Percentiles rank a stretch among this genome's conserved stretches.
Conservation (phyloP, 164 flowering plant species). For the Berberis vulgaris region DNA sequence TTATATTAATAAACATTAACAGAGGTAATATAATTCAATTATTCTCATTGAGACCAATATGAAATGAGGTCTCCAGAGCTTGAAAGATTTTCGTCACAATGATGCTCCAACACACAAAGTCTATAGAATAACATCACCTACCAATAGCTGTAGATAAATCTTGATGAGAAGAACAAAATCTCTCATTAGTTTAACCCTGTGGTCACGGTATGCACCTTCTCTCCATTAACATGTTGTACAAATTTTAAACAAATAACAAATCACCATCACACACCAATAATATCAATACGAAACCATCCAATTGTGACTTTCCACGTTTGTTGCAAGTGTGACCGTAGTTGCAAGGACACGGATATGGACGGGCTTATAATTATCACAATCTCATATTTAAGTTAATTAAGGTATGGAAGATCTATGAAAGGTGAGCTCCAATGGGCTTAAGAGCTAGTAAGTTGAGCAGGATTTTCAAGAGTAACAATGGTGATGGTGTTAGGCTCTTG, state of each 20-base stretch:
- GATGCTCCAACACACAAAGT: no score
- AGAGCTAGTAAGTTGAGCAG: slow-evolving; percentile 24
- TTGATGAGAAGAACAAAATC: not conserved
- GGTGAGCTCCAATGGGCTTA: slow-evolving; percentile 21
- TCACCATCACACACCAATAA: not conserved
- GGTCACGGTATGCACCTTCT: slow-evolving; percentile 16
- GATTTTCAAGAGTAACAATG: slow-evolving; percentile 1
- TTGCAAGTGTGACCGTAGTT: not conserved
- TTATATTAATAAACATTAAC: no score
- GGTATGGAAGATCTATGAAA: not conserved
- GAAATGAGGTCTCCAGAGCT: no score
- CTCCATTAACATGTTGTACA: not conserved
- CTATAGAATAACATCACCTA: slow-evolving; percentile 2
- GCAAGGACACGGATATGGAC: not conserved
- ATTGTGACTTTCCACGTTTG: not conserved
- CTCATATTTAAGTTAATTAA: not conserved
- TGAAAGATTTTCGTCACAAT: no score
- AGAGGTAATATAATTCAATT: no score
- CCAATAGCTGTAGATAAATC: not conserved
- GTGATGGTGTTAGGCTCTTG: slow-evolving; percentile 9
- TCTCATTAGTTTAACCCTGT: slow-evolving; percentile 6
- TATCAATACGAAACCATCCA: not conserved
- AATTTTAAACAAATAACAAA: not conserved
- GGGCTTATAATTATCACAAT: not conserved
- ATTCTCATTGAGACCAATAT: no score